Percentiles rank a stretch among this genome's conserved stretches.
phyloP scores from a whole-genome alignment of 2,329 filamentous ascomycete species.

The Microsporum audouinii region DNA sequence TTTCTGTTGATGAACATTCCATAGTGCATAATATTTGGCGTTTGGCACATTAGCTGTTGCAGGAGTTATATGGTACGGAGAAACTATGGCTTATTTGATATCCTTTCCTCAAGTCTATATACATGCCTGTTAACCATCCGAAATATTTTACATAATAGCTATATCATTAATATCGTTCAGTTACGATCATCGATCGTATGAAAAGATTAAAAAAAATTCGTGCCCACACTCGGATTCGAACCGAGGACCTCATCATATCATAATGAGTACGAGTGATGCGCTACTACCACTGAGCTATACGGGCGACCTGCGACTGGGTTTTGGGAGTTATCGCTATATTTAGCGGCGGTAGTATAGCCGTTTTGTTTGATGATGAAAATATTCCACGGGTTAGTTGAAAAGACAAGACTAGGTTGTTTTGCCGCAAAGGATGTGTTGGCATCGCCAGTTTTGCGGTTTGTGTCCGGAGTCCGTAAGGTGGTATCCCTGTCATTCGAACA shows the following conservation, averaged over 20 bases:
- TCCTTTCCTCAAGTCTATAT: neutral
- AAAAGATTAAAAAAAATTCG: neutral
- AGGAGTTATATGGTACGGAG: neutral
- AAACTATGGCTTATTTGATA: neutral
- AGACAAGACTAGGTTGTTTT: too few species aligned
- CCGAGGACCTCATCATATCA: slow-evolving; percentile 1
- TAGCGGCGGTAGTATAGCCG: neutral
- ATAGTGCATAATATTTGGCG: neutral
- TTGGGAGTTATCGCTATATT: neutral
- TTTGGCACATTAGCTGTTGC: neutral
- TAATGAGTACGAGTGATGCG: neutral
- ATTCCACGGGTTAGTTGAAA: too few species aligned
- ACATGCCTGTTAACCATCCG: neutral
- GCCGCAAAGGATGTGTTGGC: too few species aligned
- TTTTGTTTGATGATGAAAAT: too few species aligned
- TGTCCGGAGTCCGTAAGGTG: too few species aligned
- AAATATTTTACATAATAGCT: too few species aligned
- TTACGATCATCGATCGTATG: neutral
- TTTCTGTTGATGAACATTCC: neutral
- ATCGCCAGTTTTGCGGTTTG: too few species aligned
- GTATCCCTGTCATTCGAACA: too few species aligned
- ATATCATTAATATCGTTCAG: too few species aligned
- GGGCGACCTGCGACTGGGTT: neutral
- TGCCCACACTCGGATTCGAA: slow-evolving; percentile 2
- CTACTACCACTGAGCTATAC: slow-evolving; percentile 5